Evolutionary conservation across 768 basidiomycete genomes (phyloP), one percentile per base, ranked within the genome.

Genomic region (Leccinum ochraceum): DNA sequence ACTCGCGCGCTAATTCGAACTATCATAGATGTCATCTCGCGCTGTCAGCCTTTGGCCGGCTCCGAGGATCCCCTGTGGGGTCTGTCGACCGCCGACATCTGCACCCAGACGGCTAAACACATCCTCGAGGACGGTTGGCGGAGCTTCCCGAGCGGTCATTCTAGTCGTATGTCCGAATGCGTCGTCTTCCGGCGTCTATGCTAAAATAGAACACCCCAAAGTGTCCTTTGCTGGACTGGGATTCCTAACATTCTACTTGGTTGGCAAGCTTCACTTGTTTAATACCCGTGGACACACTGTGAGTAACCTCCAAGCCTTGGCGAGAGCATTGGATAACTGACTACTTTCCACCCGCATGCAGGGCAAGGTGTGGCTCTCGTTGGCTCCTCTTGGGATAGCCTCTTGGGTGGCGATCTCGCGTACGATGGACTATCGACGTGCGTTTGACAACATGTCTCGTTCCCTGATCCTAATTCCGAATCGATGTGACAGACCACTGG

Each of bases 221-320:
- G 93, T 94, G 62, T 90, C 94, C 0, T 98, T 96, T 74, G 90
- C 94, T 6, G 96, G 96, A 4, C 81, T 99, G 6, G 93, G 92
- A 3, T 95, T 95, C 77, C 79, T 98, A 26, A 76, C 89, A 5
- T 89, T 93, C 64, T 98, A 97, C 70, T 75, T 95, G 8, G 89
- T 90, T 16, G 96, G 95, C 7, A 98, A 98, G 74, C 75, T 96
- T 53, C 94, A 92, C 69, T 74, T 97, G 5, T 96, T 94, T 66
- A 94, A 97, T 72, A 80, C 77, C 36, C 81, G 86, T 36, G 95
- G 94, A 8, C 83, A 92, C 66, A 76, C 84, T 52, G 85, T 90
- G 67, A 63, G 84, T 72, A 30, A 6, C 6, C 1, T 26, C n/a
- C 42, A 56, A 24, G 16, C 44, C 28, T 4, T 24, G 48, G 3